Evolutionary conservation across 192 early-diverging fungal genomes (phyloP).

Genomic region (Umbelopsis ramanniana): DNA sequence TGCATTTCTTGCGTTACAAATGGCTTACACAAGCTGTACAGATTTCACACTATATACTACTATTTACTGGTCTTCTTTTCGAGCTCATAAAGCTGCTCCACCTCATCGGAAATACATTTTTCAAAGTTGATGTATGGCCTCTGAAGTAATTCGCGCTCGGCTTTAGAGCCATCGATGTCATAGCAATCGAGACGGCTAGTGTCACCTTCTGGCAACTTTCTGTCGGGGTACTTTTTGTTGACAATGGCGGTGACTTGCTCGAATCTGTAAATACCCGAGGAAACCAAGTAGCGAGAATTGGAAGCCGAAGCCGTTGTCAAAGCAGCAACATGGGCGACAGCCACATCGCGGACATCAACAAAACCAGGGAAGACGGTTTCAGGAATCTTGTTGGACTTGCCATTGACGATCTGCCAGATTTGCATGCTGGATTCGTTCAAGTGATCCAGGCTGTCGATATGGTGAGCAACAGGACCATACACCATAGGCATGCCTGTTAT

Average conservation of each 20-base stretch:
- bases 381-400: neutral
- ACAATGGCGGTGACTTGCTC: neutral
- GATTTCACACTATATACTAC: neutral
- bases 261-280: neutral
- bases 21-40: too few species aligned
- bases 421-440: neutral
- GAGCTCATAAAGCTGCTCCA: neutral
- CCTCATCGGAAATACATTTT: slow-evolving; percentile 9
- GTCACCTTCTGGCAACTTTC: neutral
- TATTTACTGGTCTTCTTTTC: neutral
- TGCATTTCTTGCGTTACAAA: too few species aligned
- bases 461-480: neutral
- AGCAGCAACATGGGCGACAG: neutral
- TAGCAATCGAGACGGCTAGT: slow-evolving; percentile 10
- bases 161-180: slow-evolving; percentile 1
- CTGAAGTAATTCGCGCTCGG: neutral
- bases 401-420: slow-evolving; percentile 4
- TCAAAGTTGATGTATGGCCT: slow-evolving; percentile 14
- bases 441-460: neutral
- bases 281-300: neutral
- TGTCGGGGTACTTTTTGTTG: neutral
- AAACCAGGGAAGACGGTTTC: neutral
- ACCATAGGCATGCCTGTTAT: slow-evolving; percentile 8
- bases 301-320: neutral
- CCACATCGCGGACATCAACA: slow-evolving; percentile 15